Percentiles rank a stretch among this genome's conserved stretches.
These are phyloP conservation scores for Candida taoyuanica DNA, from an alignment of 805 yeast species.

Conservation along the genomic window DNA sequence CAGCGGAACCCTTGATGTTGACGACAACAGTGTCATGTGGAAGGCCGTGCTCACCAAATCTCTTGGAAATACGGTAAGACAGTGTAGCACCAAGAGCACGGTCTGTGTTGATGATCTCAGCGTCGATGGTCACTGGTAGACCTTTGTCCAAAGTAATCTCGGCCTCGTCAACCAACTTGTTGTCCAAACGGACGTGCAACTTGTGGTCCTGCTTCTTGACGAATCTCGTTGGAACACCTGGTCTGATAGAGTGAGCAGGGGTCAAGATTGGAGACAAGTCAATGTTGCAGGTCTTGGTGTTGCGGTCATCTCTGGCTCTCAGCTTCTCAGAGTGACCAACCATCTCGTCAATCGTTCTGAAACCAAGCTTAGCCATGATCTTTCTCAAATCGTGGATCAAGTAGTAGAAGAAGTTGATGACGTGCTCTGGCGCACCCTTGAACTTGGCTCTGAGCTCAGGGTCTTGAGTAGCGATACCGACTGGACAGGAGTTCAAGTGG, in stretches of 20 bases:
- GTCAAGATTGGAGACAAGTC: slow-evolving; percentile 92
- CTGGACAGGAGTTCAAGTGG: slow-evolving; percentile 93
- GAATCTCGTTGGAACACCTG: slow-evolving; percentile 92
- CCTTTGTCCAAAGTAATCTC: slow-evolving; percentile 95
- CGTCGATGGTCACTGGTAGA: slow-evolving; percentile 91
- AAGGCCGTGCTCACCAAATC: slow-evolving; percentile 86
- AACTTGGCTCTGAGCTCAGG: slow-evolving; percentile 89
- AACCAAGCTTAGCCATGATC: slow-evolving; percentile 93
- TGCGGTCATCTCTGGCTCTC: slow-evolving; percentile 79
- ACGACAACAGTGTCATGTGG: slow-evolving; percentile 97
- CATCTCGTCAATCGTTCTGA: slow-evolving; percentile 95
- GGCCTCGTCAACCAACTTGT: slow-evolving; percentile 93
- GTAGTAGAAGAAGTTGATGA: slow-evolving; percentile 94
- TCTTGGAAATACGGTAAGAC: slow-evolving; percentile 89
- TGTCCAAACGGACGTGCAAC: slow-evolving; percentile 88
- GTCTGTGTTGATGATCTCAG: slow-evolving; percentile 91
- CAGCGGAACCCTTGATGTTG: slow-evolving; percentile 88
- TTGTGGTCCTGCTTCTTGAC: slow-evolving; percentile 92
- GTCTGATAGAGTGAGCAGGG: slow-evolving; percentile 94
- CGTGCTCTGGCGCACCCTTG: slow-evolving; percentile 97
- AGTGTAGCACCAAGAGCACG: slow-evolving; percentile 94
- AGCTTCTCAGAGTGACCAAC: slow-evolving; percentile 94
- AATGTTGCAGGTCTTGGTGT: slow-evolving; percentile 84
- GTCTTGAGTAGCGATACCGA: slow-evolving; percentile 98
- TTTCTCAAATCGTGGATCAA: slow-evolving; percentile 86